These are phyloP conservation scores for Agastache rugosa DNA, from an alignment of 257 asterid species.

Conservation along the genomic window DNA sequence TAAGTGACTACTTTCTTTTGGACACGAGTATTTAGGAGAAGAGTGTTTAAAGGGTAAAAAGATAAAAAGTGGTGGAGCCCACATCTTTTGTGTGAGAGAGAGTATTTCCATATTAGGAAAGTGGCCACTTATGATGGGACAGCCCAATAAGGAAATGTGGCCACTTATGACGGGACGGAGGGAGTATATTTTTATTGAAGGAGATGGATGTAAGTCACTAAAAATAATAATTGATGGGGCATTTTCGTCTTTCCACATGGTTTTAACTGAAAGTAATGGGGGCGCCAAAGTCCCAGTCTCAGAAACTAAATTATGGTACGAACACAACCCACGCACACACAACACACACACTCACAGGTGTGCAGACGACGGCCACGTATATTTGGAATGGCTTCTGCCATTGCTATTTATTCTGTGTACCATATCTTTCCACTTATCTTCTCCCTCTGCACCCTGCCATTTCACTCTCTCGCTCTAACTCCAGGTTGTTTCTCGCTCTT, in stretches of 20 bases:
- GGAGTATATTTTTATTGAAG: too few relatives aligned
- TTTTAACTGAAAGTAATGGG: slow-evolving; percentile 21
- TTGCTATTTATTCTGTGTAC: slow-evolving; percentile 54
- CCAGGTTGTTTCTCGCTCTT: slow-evolving; percentile 26
- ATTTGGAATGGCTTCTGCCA: slow-evolving; percentile 6
- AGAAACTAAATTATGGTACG: slow-evolving; percentile 27
- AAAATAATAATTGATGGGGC: slow-evolving; percentile 15
- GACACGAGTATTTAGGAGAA: too few relatives aligned
- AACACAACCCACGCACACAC: slow-evolving; percentile 35
- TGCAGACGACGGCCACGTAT: slow-evolving; percentile 49
- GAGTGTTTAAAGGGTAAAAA: too few relatives aligned
- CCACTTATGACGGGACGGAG: too few relatives aligned
- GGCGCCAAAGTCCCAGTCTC: slow-evolving; percentile 29
- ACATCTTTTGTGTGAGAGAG: too few relatives aligned
- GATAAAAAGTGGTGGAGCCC: too few relatives aligned
- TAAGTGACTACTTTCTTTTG: too few relatives aligned
- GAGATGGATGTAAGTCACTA: too few relatives aligned
- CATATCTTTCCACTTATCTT: slow-evolving; percentile 60
- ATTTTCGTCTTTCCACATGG: slow-evolving; percentile 30
- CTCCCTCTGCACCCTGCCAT: neutral
- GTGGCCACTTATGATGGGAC: too few relatives aligned
- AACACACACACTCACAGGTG: slow-evolving; percentile 35
- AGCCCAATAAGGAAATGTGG: too few relatives aligned
- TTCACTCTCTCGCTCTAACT: slow-evolving; percentile 23
- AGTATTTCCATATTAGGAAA: too few relatives aligned